Percentiles rank a stretch among this genome's conserved stretches.
Evolutionary conservation across 139 green algal species (phyloP).

Genomic region (Volvox reticuliferus): DNA sequence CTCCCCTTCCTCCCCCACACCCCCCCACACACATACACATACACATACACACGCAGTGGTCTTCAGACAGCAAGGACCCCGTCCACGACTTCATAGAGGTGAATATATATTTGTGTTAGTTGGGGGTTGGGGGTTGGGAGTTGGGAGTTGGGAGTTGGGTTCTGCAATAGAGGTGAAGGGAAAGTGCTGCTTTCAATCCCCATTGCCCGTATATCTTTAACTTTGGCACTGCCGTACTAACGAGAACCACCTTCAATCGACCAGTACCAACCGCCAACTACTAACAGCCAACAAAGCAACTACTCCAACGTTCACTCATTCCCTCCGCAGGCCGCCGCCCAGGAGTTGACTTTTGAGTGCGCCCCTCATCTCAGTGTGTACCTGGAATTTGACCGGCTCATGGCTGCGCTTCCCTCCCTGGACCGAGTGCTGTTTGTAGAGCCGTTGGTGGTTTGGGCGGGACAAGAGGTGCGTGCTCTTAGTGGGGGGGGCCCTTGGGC

Average conservation of each 20-base stretch:
- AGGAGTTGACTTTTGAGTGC: neutral
- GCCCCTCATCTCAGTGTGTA: neutral
- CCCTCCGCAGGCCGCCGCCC: neutral
- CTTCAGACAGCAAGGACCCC: constrained; percentile 6
- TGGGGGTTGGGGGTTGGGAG: neutral
- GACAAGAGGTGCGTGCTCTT: neutral
- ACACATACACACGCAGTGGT: constrained; percentile 36
- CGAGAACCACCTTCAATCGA: too few relatives aligned
- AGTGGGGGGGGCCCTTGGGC: too few relatives aligned
- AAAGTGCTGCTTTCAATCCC: too few relatives aligned
- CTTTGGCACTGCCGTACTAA: too few relatives aligned
- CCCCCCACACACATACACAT: too few relatives aligned
- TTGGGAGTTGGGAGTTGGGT: neutral
- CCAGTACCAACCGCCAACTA: too few relatives aligned
- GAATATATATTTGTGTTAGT: neutral
- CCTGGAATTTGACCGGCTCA: constrained; percentile 12
- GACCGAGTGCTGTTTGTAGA: constrained; percentile 42
- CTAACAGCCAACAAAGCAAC: too few relatives aligned
- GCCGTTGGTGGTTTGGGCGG: constrained; percentile 14
- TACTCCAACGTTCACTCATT: too few relatives aligned
- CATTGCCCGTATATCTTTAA: too few relatives aligned
- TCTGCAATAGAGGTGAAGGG: too few relatives aligned
- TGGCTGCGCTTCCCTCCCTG: neutral
- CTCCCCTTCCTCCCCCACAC: neutral
- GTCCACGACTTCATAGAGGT: constrained; percentile 40